Base-by-base conservation (phyloP, 208 protist genomes). In the Acanthamoeba quina region DNA sequence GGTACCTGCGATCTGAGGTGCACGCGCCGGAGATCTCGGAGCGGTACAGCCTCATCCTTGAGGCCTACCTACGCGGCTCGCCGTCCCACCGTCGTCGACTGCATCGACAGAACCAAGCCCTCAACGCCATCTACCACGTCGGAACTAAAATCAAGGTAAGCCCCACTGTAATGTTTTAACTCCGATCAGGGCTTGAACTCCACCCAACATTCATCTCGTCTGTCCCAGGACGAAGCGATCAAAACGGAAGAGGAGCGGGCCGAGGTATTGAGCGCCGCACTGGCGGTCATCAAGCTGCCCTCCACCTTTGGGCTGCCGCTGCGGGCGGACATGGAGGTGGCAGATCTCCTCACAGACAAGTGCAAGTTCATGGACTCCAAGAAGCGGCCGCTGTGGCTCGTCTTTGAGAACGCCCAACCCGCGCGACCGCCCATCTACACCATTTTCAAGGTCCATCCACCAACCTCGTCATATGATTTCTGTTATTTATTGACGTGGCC, bases 321-420 rank as follows among this genome's bases (percentile, higher is more conserved):
- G 17, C 78, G 94, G 49, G 96, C 94, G 5, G 96, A 90, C 47
- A 66, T 66, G 60, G 60, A 66, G 26, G 60, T 66, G 9, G 60
- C 60, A 5, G 96, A 95, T 4, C 86, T 97, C 13, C 56, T 94
- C 2, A 41, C 96, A 3, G 29, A 95, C 7, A 94, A 95, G 58
- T 97, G 95, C 52, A 97, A 96, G 72, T 68, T 68, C 60, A 96
- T 97, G 95, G 96, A 96, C 60, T 91, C 80, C 37, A 94, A 96
- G 82, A 96, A 96, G 94, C 62, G 82, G 10, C 97, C 97, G 37
- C 70, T 98, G 0, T 97, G 97, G 94, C 94, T 98, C 11, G 95
- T 96, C 17, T 98, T 98, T 58, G 86, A 94, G 2, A 98, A 98
- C 60, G 90, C 56, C 1, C 96, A 98, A 37, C 49, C 44, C n/a